phyloP scores from a whole-genome alignment of 1,284 basidiomycete genomes.

The Heterobasidion irregulare region DNA sequence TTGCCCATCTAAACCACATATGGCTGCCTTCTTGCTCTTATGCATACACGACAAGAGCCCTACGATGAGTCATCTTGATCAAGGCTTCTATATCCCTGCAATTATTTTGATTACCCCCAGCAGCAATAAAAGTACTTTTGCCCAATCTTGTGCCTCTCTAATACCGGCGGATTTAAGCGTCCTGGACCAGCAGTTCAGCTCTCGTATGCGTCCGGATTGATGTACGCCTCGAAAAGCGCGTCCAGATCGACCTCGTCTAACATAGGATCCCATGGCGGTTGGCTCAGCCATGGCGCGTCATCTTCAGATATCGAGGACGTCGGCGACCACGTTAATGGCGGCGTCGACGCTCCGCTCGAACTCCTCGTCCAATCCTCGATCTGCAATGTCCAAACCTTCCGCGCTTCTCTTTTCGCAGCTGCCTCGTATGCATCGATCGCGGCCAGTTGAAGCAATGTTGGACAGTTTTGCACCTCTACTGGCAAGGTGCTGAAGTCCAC shows the following conservation, averaged over 20 bases:
- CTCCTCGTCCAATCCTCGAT: background rate
- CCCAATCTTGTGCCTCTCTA: too few relatives aligned
- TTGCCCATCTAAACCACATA: background rate
- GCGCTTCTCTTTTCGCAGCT: background rate
- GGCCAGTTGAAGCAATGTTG: background rate
- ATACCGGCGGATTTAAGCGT: too few relatives aligned
- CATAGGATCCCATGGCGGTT: background rate
- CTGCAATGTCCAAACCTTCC: background rate
- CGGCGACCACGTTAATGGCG: background rate
- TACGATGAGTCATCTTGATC: too few relatives aligned
- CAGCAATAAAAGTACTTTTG: too few relatives aligned
- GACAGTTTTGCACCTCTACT: background rate
- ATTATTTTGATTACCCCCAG: too few relatives aligned
- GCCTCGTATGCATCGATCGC: background rate
- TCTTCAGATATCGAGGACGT: background rate
- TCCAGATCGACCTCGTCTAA: background rate
- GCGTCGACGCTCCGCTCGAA: background rate
- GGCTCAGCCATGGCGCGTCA: background rate
- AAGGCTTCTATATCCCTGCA: too few relatives aligned
- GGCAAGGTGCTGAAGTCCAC: background rate
- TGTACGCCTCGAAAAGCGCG: conserved; percentile 27
- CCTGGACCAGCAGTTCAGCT: conserved; percentile 5
- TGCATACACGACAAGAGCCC: too few relatives aligned
- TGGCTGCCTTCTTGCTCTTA: background rate
- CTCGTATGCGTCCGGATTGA: conserved; percentile 24